Conservation (phyloP, 345 rosid genomes). For the Xanthoceras sorbifolium region DNA sequence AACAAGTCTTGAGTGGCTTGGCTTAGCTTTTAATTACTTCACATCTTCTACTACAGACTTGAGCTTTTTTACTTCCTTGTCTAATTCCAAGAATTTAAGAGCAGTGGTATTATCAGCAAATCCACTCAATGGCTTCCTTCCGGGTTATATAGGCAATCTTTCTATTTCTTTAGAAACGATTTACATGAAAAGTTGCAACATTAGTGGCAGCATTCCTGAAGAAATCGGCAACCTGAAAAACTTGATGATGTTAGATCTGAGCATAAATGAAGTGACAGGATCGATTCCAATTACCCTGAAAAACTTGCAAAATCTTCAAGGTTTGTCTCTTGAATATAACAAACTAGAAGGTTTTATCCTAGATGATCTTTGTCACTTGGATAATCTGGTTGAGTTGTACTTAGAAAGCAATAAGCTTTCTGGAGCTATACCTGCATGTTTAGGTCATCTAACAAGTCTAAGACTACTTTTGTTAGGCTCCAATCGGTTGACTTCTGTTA, state of each 20-base stretch:
- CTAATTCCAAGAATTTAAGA: conserved; percentile 13
- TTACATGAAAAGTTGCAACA: background rate
- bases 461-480: background rate
- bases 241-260: background rate
- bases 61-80: conserved; percentile 8
- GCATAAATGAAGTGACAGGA: background rate
- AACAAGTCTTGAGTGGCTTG: background rate
- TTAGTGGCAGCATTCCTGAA: conserved; percentile 6
- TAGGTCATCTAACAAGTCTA: conserved; percentile 3
- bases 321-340: background rate
- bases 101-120: background rate
- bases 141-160: conserved; percentile 13
- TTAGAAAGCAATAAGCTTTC: conserved; percentile 7
- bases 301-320: conserved; percentile 7
- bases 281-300: conserved; percentile 1
- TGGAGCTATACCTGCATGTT: conserved; percentile 23
- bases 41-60: background rate
- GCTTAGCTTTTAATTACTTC: conserved; percentile 1
- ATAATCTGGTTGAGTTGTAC: background rate
- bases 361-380: conserved; percentile 15
- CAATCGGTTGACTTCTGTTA: conserved; percentile 2
- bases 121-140: background rate
- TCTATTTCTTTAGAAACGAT: background rate
- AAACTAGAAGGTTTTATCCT: conserved; percentile 12
- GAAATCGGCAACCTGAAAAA: background rate